A percentile compares a stretch with the other conserved stretches of the same genome.
Evolutionary conservation across 2,329 filamentous ascomycete species (phyloP).

Genomic region (Xylariaceae sp.): DNA sequence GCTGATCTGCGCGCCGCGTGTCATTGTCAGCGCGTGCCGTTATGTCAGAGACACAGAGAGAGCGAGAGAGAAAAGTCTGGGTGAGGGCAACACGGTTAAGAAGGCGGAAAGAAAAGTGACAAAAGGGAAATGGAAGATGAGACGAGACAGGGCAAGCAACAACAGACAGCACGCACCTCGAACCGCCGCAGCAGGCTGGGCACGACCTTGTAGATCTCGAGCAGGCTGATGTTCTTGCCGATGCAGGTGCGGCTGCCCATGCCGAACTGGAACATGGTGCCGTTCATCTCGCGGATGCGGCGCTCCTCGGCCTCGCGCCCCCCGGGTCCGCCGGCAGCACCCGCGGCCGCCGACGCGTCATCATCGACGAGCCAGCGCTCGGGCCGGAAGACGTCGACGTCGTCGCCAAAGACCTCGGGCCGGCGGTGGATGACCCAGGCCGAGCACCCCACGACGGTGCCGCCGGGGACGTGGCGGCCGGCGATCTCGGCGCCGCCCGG

Average conservation of each 20-base stretch:
- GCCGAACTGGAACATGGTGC: conserved; percentile 66
- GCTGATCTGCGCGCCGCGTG: conserved; percentile 32
- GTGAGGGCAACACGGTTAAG: too few species aligned
- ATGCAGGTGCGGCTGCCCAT: conserved; percentile 64
- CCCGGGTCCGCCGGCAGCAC: conserved; percentile 6
- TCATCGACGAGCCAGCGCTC: conserved; percentile 56
- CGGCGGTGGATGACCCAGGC: conserved; percentile 68
- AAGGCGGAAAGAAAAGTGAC: too few species aligned
- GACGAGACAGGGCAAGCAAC: not conserved
- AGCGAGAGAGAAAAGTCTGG: too few species aligned
- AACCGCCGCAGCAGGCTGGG: conserved; percentile 57
- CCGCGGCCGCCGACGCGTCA: conserved; percentile 16
- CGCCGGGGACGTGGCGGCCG: conserved; percentile 52
- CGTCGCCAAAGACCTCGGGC: conserved; percentile 58
- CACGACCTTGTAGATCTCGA: conserved; percentile 58
- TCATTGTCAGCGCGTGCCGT: too few species aligned
- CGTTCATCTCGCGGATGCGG: conserved; percentile 58
- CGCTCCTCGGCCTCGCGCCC: conserved; percentile 34
- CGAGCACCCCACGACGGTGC: conserved; percentile 67
- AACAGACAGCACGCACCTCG: conserved; percentile 36
- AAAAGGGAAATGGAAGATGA: not conserved
- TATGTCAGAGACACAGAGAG: too few species aligned
- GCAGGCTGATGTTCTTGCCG: conserved; percentile 57
- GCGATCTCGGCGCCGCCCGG: conserved; percentile 54
- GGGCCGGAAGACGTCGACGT: conserved; percentile 59